phyloP scores from a whole-genome alignment of 2,329 filamentous ascomycete species.

The Diplodia sapinea region DNA sequence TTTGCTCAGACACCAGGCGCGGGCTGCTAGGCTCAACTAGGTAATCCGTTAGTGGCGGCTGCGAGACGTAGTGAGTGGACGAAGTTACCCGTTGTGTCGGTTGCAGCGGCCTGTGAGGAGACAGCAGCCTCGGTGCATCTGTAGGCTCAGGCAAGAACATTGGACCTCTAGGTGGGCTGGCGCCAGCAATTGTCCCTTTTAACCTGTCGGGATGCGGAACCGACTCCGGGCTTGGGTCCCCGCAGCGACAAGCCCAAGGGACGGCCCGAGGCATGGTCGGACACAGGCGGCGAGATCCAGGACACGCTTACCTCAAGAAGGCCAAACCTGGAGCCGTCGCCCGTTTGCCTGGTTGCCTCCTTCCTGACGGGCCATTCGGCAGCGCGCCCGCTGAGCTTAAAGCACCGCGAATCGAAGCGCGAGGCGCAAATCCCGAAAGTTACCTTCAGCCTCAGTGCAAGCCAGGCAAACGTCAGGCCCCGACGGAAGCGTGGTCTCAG shows the following conservation, averaged over 20 bases:
- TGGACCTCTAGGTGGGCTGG: neutral
- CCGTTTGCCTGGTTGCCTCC: slow-evolving; percentile 12
- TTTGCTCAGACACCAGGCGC: neutral
- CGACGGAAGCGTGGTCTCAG: too few species aligned
- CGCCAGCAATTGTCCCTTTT: neutral
- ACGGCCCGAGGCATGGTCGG: slow-evolving; percentile 7
- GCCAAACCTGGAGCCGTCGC: neutral
- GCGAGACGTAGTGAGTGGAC: neutral
- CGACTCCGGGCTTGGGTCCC: neutral
- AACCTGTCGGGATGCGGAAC: neutral
- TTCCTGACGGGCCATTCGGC: neutral
- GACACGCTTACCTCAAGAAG: neutral
- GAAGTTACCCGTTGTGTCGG: neutral
- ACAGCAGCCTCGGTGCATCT: neutral
- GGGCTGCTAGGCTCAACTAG: slow-evolving; percentile 11
- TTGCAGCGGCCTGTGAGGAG: too few species aligned
- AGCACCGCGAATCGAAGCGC: neutral
- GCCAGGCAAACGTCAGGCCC: too few species aligned
- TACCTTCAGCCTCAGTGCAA: too few species aligned
- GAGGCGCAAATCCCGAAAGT: neutral
- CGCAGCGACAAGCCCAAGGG: neutral
- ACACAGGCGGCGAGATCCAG: neutral
- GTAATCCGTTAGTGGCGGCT: slow-evolving; percentile 6
- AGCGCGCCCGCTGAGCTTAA: too few species aligned
- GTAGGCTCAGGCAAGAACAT: neutral